These are phyloP conservation scores for Buddleja alternifolia DNA, from an alignment of 257 asterid species.

Conservation along the genomic window DNA sequence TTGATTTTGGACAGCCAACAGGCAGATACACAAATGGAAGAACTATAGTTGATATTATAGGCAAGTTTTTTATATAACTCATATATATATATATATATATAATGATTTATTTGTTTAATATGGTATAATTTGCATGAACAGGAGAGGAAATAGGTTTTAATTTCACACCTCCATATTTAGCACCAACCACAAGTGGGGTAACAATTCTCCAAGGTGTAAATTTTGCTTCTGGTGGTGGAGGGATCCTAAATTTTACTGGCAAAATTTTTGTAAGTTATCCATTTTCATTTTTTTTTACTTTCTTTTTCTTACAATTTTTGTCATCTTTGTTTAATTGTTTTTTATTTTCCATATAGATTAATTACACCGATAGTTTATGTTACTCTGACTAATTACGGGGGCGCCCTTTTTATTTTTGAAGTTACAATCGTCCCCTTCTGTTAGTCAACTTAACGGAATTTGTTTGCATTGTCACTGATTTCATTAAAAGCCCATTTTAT, in stretches of 20 bases:
- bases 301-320: background rate
- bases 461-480: too few species aligned
- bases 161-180: constrained; percentile 71
- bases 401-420: too few species aligned
- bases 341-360: background rate
- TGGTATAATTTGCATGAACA: constrained; percentile 29
- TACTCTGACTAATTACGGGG: too few species aligned
- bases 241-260: constrained; percentile 72
- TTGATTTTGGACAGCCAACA: constrained; percentile 75
- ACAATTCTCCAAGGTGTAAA: constrained; percentile 62
- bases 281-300: background rate
- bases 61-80: constrained; percentile 37
- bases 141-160: constrained; percentile 58
- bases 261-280: constrained; percentile 53
- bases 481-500: too few species aligned
- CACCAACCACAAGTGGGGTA: constrained; percentile 64
- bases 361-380: too few species aligned
- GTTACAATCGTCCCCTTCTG: too few species aligned
- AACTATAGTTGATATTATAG: constrained; percentile 75
- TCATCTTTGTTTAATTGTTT: background rate
- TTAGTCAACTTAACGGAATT: too few species aligned
- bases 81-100: background rate
- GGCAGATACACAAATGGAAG: constrained; percentile 80
- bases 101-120: background rate
- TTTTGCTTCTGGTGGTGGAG: constrained; percentile 87